Percentiles rank a stretch among this genome's conserved stretches.
These are phyloP conservation scores for Hebeloma cylindrosporum DNA, from an alignment of 768 basidiomycete species.

Conservation along the genomic window DNA sequence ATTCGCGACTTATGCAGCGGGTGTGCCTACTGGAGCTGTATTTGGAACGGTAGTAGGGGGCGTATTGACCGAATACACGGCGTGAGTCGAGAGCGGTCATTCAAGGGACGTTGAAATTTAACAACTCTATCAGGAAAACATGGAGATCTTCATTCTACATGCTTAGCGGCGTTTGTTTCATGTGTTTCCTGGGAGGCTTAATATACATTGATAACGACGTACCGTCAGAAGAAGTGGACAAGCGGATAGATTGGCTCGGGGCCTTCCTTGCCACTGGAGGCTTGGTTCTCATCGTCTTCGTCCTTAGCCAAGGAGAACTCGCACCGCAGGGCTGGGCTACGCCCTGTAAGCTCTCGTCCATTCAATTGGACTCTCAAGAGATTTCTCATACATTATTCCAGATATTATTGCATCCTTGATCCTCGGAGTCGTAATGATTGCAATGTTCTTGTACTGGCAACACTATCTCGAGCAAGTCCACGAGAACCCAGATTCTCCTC, in stretches of 20 bases:
- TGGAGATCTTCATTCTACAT: conserved; percentile 73
- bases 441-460: conserved; percentile 67
- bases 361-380: too few relatives aligned
- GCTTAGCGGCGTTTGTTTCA: conserved; percentile 52
- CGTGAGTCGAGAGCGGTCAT: conserved; percentile 25
- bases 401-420: conserved; percentile 75
- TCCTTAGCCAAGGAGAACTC: conserved; percentile 63
- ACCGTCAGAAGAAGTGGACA: conserved; percentile 39
- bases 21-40: conserved; percentile 78
- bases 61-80: conserved; percentile 59
- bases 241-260: conserved; percentile 79
- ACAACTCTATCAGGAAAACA: conserved; percentile 42
- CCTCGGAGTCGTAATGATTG: conserved; percentile 55
- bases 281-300: conserved; percentile 70
- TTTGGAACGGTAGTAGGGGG: conserved; percentile 73
- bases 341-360: too few relatives aligned
- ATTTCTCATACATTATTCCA: too few relatives aligned
- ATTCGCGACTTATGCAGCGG: conserved; percentile 82
- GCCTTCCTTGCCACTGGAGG: conserved; percentile 62
- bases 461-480: conserved; percentile 51
- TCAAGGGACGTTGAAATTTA: background rate
- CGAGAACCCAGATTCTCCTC: conserved; percentile 17
- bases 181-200: conserved; percentile 52
- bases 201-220: conserved; percentile 63
- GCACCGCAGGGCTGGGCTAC: conserved; percentile 66